Base-by-base conservation (phyloP, 306 rosid species). In the Quillaja saponaria region DNA sequence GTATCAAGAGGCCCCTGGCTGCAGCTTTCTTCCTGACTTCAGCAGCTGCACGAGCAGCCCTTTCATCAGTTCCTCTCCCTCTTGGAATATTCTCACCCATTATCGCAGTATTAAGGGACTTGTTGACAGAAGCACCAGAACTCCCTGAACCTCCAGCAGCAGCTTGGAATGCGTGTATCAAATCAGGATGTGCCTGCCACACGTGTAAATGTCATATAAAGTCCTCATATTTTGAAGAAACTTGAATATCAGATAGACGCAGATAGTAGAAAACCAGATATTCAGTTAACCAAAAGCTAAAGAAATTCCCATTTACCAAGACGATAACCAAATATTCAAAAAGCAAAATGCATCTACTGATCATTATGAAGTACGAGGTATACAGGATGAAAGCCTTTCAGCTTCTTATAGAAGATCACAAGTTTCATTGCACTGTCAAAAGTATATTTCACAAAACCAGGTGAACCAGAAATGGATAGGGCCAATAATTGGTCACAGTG, bases 41-140 rank as follows among this genome's bases (percentile, higher is more conserved):
- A 10, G 99, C 96, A 52, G 96, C 87, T 3, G 97, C 99, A 2
- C 97, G 87, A 25, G 91, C 96, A 31, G 96, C 99, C 77, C 99
- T 80, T 82, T 89, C 97, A 56, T 94, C 99, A 8, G 71, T 83
- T 60, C 99, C 99, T 76, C 96, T 87, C 52, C 99, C 97, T 41
- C 96, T 80, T 2, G 90, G 88, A 38, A 82, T 83, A 51, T 75
- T 61, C 63, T 90, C 96, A 37, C 97, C 88, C 13, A 89, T 75
- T 5, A 94, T 61, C 4, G 95, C 89, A 63, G 96, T 81, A 75
- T 89, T 92, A 9, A 92, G 91, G 60, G 95, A 79, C 74, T 79
- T 89, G 78, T 83, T 94, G 15, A 57, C 52, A 8, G 95, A 42
- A 56, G 78, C 48, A 16, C 83, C 83, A 10, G 99, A 81, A 80